Evolutionary conservation across 2,329 filamentous ascomycete genomes (phyloP).

Genomic region (Verticillium nonalfalfae): DNA sequence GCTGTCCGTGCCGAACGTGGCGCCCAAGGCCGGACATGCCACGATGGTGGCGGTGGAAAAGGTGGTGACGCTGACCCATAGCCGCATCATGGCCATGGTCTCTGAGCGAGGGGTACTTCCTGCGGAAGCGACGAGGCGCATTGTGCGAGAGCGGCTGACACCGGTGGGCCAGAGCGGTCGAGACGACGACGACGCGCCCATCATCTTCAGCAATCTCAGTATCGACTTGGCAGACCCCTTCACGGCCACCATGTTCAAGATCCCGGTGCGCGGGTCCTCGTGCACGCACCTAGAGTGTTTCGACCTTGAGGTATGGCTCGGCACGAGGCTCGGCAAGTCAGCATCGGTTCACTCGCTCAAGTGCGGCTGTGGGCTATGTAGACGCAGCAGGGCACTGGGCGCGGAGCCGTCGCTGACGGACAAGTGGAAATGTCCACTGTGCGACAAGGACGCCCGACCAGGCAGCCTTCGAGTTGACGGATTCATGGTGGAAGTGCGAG

Average conservation of each 20-base stretch:
- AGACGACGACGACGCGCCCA: conserved; percentile 58
- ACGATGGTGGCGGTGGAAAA: conserved; percentile 67
- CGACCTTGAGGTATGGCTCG: conserved; percentile 76
- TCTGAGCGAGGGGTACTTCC: conserved; percentile 28
- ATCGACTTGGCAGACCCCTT: conserved; percentile 65
- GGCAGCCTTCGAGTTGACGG: conserved; percentile 63
- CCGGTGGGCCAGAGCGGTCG: conserved; percentile 15
- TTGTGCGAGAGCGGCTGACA: conserved; percentile 47
- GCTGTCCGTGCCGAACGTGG: conserved; percentile 32
- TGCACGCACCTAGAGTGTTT: conserved; percentile 87
- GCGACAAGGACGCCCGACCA: conserved; percentile 70
- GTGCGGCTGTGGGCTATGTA: conserved; percentile 28
- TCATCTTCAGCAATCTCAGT: conserved; percentile 50
- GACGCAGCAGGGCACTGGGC: neutral
- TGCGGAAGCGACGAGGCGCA: conserved; percentile 41
- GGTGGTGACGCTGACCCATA: conserved; percentile 48
- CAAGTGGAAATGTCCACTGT: conserved; percentile 84
- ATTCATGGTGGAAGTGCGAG: conserved; percentile 61
- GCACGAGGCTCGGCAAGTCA: conserved; percentile 50
- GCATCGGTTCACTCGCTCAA: conserved; percentile 25
- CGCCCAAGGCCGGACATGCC: conserved; percentile 18
- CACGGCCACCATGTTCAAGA: conserved; percentile 55
- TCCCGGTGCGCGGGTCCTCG: conserved; percentile 61
- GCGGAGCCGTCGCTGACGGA: conserved; percentile 53
- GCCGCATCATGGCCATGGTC: conserved; percentile 33